Base-by-base conservation (phyloP, 73 alveolate species). In the Symbiodinium pilosum region DNA sequence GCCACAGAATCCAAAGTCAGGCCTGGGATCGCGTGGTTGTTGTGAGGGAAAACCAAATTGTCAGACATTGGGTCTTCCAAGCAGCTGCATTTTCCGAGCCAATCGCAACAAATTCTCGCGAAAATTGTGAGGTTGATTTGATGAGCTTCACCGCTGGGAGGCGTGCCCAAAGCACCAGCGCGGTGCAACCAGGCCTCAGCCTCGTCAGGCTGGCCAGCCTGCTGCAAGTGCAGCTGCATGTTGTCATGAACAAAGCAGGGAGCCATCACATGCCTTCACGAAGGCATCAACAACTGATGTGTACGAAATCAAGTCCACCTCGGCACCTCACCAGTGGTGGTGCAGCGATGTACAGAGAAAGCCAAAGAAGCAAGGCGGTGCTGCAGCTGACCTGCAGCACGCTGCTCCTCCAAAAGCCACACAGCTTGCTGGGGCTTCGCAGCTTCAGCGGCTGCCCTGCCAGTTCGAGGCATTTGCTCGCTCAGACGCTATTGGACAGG, bases 401-500 rank as follows among this genome's bases (percentile, higher is more conserved):
- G 14, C 38, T 64, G 81, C 42, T 56, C 81, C 97, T 71, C 56
- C 89, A 91, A 42, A 81, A 91, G 52, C 43, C 52, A 69, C 42
- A 71, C 97, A 24, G 89, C 97, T 38, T 71, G 81, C 43, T 91
- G 81, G 14, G 97, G 97, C 51, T 34, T 68, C 42, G 52, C 56
- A 12, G 97, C 97, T n/a, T 91, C 97, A 21, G 97, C 97, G 14
- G 89, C 97, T 3, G 89, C 77, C 97, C 97, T 91, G 81, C 1
- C 81, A 24, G 11, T 14, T 64, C 81, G 39, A 64, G 32, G 81
- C 81, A 2, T 32, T 9, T 40, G 40, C 71, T 40, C 16, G 30
- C 18, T 51, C 20, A 28, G 9, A 34, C n/a, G 36, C 43, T n/a
- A n/a, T n/a, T 0, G 47, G 86, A 75, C 73, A 7, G 9, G 24